Percentiles rank a stretch among this genome's conserved stretches.
Evolutionary conservation across 2,329 filamentous ascomycete genomes (phyloP).

Genomic region (Xylariaceae sp.): DNA sequence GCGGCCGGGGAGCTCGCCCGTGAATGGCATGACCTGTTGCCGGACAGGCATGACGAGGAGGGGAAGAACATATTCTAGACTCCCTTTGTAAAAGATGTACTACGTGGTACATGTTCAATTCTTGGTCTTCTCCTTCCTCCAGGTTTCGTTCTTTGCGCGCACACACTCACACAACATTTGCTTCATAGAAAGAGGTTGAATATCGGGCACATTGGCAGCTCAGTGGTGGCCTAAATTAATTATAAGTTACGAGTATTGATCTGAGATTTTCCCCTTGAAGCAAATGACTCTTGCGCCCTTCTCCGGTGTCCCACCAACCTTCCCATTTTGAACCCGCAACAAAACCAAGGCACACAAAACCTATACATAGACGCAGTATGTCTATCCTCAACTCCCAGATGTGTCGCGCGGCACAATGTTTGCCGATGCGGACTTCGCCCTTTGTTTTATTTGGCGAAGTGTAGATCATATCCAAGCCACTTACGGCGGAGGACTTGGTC

Average conservation of each 20-base stretch:
- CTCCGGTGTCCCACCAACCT: constrained; percentile 14
- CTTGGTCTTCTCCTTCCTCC: no score
- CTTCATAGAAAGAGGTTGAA: no score
- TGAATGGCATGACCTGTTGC: no score
- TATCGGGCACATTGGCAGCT: no score
- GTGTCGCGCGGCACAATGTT: constrained; percentile 6
- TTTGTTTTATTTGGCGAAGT: constrained; percentile 92
- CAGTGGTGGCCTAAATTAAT: background rate
- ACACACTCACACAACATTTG: no score
- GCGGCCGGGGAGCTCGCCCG: constrained; percentile 21
- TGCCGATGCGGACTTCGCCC: background rate
- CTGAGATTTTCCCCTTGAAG: constrained; percentile 5
- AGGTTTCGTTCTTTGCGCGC: no score
- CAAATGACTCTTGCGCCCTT: constrained; percentile 15
- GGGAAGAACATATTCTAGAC: no score
- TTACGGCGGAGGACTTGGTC: constrained; percentile 76
- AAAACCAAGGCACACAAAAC: constrained; percentile 23
- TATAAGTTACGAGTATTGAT: constrained; percentile 4
- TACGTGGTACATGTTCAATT: no score
- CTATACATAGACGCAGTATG: constrained; percentile 4
- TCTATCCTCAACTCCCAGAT: constrained; percentile 10
- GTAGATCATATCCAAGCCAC: constrained; percentile 95
- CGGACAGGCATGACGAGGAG: no score
- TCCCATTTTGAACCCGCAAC: constrained; percentile 15
- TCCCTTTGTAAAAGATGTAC: no score